Evolutionary conservation across 1,284 basidiomycete genomes (phyloP), one percentile per base, ranked within the genome.

Genomic region (Psilocybe mexicana): DNA sequence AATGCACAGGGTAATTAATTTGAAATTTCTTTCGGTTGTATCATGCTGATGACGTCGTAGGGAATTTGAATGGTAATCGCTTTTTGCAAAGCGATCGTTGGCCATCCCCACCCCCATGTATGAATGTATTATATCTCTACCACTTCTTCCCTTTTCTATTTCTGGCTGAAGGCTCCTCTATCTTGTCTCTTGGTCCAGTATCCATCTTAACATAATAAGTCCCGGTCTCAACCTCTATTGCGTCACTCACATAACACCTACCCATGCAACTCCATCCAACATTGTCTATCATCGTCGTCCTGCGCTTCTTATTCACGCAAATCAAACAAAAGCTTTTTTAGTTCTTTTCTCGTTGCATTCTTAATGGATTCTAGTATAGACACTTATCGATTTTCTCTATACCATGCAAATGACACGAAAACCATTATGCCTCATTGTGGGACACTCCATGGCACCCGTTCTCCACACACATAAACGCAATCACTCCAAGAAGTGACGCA

Each of bases 1-100:
- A 98, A 74, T 98, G 96, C 76, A 96, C 86, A 18, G 90, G 90
- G 90, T 93, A 67, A 57, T 33, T 30, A 14, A 36, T 3, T 38
- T 52, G 30, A 59, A 48, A 25, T 43, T 12, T 43, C 8, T 23
- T 18, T 25, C 46, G 33, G 52, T 23, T 33, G 5, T 4, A 33
- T 33, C 28, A 45, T 56, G 40, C 49, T 63, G 28, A 42, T 40
- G 28, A 40, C 28, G 18, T 55, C 42, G 30, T 60, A 80, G 79
- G 55, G 79, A 80, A 65, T 80, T 80, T 55, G 79, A 80, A 68
- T 80, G 79, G 79, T 79, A 64, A 69, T 60, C 44, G 43, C 14
- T 28, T 23, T 40, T 12, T 18, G 18, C 18, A 18, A 18, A 18
- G 12, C 38, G 8, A 25, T 7, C 30, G 14, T 28, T 38, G 42